A percentile compares a stretch with the other conserved stretches of the same genome.
phyloP scores from a whole-genome alignment of 306 rosid species.

The Elaeagnus macrophylla region DNA sequence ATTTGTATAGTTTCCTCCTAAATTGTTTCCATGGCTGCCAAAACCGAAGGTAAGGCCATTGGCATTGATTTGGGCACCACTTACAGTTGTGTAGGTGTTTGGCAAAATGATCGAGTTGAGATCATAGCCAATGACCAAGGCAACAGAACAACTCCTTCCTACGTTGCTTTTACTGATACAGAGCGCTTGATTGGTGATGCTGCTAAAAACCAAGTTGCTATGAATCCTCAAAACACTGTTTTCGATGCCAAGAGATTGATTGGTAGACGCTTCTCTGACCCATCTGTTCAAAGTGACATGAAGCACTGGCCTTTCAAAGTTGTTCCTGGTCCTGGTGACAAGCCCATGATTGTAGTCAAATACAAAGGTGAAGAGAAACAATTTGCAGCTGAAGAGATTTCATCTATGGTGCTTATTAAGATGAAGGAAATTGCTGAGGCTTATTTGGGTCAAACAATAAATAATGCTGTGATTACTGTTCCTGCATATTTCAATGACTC shows the following conservation, averaged over 20 bases:
- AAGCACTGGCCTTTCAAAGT: conserved; percentile 41
- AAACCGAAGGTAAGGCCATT: conserved; percentile 26
- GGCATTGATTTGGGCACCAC: conserved; percentile 52
- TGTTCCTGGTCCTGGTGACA: conserved; percentile 30
- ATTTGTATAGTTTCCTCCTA: not conserved
- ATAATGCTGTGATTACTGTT: conserved; percentile 35
- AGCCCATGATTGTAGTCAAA: conserved; percentile 36
- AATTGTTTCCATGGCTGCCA: conserved; percentile 26
- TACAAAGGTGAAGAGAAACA: conserved; percentile 42
- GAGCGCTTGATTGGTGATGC: conserved; percentile 43
- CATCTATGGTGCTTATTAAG: conserved; percentile 34
- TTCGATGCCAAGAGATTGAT: conserved; percentile 41
- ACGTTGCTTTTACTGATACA: conserved; percentile 38
- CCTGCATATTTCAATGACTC: conserved; percentile 48
- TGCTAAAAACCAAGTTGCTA: conserved; percentile 47
- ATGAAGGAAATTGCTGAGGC: conserved; percentile 44
- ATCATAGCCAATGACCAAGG: conserved; percentile 48
- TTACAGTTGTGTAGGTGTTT: conserved; percentile 46
- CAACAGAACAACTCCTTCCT: conserved; percentile 44
- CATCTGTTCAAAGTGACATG: conserved; percentile 33
- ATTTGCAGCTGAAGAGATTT: conserved; percentile 36
- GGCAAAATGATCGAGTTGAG: conserved; percentile 51
- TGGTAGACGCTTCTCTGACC: conserved; percentile 29
- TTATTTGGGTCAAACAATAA: conserved; percentile 23
- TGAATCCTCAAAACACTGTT: conserved; percentile 44